These are phyloP conservation scores for Mycena maculata DNA, from an alignment of 768 basidiomycete genomes.

Conservation along the genomic window DNA sequence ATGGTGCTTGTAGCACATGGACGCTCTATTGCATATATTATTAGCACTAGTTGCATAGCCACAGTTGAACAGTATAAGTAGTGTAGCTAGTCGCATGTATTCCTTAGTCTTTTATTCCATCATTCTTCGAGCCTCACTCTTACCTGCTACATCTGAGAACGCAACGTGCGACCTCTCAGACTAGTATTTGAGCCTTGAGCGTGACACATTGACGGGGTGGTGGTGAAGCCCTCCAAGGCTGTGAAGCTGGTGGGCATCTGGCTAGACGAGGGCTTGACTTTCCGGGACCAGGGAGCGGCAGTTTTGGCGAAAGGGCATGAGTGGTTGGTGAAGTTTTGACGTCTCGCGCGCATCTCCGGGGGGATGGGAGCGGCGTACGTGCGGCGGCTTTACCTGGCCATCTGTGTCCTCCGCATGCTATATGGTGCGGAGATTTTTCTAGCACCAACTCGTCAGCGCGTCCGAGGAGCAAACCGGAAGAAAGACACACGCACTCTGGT, in stretches of 20 bases:
- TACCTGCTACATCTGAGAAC: too few relatives aligned
- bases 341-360: background rate
- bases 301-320: constrained; percentile 22
- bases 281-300: constrained; percentile 16
- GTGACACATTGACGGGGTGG: background rate
- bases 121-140: too few relatives aligned
- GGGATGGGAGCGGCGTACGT: background rate
- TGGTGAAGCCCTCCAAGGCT: background rate
- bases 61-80: too few relatives aligned
- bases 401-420: constrained; percentile 36
- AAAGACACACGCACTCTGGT: background rate
- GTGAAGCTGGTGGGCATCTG: constrained; percentile 10
- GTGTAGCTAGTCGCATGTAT: too few relatives aligned
- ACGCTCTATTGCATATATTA: too few relatives aligned
- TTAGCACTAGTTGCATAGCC: too few relatives aligned
- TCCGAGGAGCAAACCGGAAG: background rate
- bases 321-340: constrained; percentile 3
- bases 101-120: too few relatives aligned
- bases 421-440: too few relatives aligned
- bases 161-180: too few relatives aligned
- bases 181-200: too few relatives aligned
- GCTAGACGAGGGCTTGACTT: constrained; percentile 6
- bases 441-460: background rate
- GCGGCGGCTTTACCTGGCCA: background rate
- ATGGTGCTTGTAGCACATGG: too few relatives aligned